Percentiles rank a stretch among this genome's conserved stretches.
Evolutionary conservation across 129 eudicot genomes (phyloP).

Genomic region (Saussurea involucrata): DNA sequence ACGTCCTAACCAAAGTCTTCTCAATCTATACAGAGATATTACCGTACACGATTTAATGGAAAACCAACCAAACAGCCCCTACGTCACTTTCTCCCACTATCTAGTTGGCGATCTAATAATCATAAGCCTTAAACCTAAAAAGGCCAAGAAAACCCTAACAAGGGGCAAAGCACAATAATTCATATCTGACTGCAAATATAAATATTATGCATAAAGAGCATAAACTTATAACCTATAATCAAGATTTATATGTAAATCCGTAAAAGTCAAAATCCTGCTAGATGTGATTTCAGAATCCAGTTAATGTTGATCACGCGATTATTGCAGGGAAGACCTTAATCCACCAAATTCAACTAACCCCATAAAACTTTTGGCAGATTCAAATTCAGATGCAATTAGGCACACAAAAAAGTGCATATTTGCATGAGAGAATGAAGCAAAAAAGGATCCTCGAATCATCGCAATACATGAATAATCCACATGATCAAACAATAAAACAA

Average conservation of each 20-base stretch:
- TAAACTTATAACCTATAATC: neutral
- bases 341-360: constrained; percentile 35
- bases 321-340: neutral
- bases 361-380: constrained; percentile 1
- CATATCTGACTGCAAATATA: neutral
- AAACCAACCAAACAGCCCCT: neutral
- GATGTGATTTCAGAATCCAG: constrained; percentile 8
- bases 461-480: constrained; percentile 1
- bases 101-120: neutral
- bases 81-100: neutral
- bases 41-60: too few relatives aligned
- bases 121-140: constrained; percentile 23
- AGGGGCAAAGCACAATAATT: neutral
- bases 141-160: neutral
- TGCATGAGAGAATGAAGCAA: constrained; percentile 17
- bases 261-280: constrained; percentile 9
- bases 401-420: constrained; percentile 13
- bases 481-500: neutral
- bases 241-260: neutral
- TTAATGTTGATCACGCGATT: constrained; percentile 13
- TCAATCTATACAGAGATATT: too few relatives aligned
- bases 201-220: constrained; percentile 1
- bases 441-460: constrained; percentile 8
- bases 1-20: too few relatives aligned
- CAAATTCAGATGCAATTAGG: constrained; percentile 4